Evolutionary conservation across 75 land plant genomes (phyloP).

Genomic region (Pinus taeda): DNA sequence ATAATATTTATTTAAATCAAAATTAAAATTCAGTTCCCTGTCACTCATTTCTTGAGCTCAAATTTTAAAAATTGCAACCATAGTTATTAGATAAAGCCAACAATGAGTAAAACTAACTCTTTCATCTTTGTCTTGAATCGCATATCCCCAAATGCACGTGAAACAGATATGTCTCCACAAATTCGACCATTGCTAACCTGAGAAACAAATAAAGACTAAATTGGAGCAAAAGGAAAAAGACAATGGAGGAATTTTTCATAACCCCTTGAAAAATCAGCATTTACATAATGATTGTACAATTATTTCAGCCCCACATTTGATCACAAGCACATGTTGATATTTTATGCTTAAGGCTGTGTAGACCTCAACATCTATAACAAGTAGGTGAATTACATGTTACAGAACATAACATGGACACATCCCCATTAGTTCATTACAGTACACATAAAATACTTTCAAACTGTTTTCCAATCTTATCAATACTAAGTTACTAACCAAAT

Average conservation of each 20-base stretch:
- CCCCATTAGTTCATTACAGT: neutral
- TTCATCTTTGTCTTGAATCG: conserved; percentile 79
- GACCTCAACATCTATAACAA: neutral
- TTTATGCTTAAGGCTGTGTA: no score
- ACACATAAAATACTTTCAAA: neutral
- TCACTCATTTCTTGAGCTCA: neutral
- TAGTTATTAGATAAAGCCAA: neutral
- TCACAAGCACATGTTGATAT: neutral
- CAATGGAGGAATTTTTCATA: neutral
- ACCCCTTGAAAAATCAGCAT: neutral
- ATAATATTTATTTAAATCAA: neutral
- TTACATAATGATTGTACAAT: neutral
- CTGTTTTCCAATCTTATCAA: no score
- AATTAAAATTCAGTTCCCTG: neutral
- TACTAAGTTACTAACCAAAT: no score
- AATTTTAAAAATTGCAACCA: neutral
- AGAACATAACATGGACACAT: neutral
- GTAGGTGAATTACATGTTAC: neutral
- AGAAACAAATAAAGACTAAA: neutral
- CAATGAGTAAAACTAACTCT: conserved; percentile 35
- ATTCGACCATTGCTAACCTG: conserved; percentile 89
- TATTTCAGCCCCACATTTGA: neutral
- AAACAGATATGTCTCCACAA: conserved; percentile 90
- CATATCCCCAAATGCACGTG: conserved; percentile 97
- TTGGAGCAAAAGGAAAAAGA: neutral